Evolutionary conservation across 257 asterid genomes (phyloP).

Genomic region (Nicotiana undulata): DNA sequence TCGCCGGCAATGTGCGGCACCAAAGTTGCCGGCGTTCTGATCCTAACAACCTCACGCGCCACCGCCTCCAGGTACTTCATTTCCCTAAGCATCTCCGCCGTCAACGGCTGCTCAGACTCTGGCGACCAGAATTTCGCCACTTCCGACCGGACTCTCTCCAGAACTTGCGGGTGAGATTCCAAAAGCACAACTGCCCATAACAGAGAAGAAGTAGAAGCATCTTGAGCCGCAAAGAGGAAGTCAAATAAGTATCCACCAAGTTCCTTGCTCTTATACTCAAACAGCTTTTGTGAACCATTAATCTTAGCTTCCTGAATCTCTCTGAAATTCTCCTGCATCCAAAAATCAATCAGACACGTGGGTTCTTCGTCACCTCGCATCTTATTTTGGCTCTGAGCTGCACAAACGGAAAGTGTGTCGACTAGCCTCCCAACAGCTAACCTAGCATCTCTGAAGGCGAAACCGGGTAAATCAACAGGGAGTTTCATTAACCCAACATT

Average conservation of each 20-base stretch:
- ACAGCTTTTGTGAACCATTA: constrained; percentile 9
- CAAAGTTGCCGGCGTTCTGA: constrained; percentile 86
- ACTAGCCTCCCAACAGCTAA: constrained; percentile 52
- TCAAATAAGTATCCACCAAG: constrained; percentile 79
- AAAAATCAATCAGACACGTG: constrained; percentile 72
- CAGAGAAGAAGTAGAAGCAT: constrained; percentile 79
- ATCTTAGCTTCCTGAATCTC: constrained; percentile 20
- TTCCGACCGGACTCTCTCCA: constrained; percentile 49
- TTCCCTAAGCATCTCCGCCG: constrained; percentile 55
- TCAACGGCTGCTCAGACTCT: constrained; percentile 30
- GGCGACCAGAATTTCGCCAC: constrained; percentile 52
- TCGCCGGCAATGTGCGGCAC: constrained; percentile 91
- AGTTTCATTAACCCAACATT: constrained; percentile 79
- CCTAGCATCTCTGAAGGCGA: constrained; percentile 76
- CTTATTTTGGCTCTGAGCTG: constrained; percentile 45
- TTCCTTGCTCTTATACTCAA: constrained; percentile 26
- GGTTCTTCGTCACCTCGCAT: constrained; percentile 61
- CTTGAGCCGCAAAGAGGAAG: constrained; percentile 83
- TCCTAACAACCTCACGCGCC: constrained; percentile 77
- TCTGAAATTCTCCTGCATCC: constrained; percentile 60
- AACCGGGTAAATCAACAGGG: constrained; percentile 84
- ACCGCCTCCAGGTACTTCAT: constrained; percentile 91
- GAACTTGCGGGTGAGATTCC: constrained; percentile 52
- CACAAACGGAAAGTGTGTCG: constrained; percentile 53
- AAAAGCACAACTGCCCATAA: constrained; percentile 73